Base-by-base conservation (phyloP, 2,329 filamentous ascomycete genomes). In the Scleromitrula shiraiana region DNA sequence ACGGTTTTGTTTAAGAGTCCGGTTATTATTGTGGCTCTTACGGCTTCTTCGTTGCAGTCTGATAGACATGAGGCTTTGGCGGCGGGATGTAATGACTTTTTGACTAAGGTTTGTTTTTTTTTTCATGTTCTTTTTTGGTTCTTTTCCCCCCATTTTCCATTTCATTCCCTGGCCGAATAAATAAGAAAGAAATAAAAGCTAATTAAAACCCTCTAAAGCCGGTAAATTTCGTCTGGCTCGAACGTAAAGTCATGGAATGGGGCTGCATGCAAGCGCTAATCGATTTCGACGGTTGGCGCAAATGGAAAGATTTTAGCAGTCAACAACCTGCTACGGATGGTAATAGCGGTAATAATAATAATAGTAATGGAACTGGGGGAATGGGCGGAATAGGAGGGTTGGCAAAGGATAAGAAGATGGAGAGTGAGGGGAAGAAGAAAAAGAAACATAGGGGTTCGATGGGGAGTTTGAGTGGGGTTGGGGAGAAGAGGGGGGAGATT, bases 261-360 rank as follows among this genome's bases (percentile, higher is more conserved):
- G 93, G 93, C 49, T 97, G 93, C 71, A 98, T 98, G 93, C 93
- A 97, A 71, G 93, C 93, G 8, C 76, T 98, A 20, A 97, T 98
- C 62, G 93, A 98, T 70, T 97, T 93, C 64, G 91, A 97, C 65
- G 93, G 93, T 53, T 98, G 93, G 93, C 80, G 90, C 47, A 88
- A 88, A 67, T 98, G 93, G 93, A 95, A 95, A 66, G 87, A 93
- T 61, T 91, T 87, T 62, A 40, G 36, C 15, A 32, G 24, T n/a
- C 44, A 46, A 24, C 44, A 46, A 29, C 32, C 42, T n/a, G n/a
- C n/a, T n/a, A n/a, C n/a, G n/a, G n/a, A n/a, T n/a, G n/a, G n/a
- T n/a, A n/a, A n/a, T n/a, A n/a, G n/a, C n/a, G n/a, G n/a, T n/a
- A n/a, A n/a, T n/a, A n/a, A n/a, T n/a, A n/a, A n/a, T 9, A 37